Base-by-base conservation (phyloP, 2,329 filamentous ascomycete species). In the Domatiomyces globalis region DNA sequence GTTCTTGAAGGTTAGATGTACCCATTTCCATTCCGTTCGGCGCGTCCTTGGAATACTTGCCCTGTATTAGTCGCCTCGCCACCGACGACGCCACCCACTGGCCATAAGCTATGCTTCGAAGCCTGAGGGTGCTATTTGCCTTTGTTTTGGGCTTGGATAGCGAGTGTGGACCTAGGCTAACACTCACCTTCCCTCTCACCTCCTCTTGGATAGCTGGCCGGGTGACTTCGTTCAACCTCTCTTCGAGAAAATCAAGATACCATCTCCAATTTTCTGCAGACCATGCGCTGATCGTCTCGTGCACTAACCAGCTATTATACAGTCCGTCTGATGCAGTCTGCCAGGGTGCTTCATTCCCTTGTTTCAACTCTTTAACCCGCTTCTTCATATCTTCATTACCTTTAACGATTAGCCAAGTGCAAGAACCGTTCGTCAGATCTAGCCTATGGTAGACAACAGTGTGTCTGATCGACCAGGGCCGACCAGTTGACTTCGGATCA, bases 371-470 rank as follows among this genome's bases (percentile, higher is more conserved):
- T 51, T 65, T 58, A 43, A 65, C 58, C 27, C 63, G 47, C 1
- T 61, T 51, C 43, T 66, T 59, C 8, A 69, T 52, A 7, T 60
- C 58, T 3, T 52, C 45, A 2, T 60, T 55, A 0, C 67, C 69
- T 45, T 70, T 68, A 0, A 66, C 65, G 0, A 71, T 58, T 4
- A 73, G 63, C 71, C 71, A 74, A 2, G 72, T 48, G 0, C 66
- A 59, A 1, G 61, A 68, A 0, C 68, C 60, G 4, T 52, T 53
- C 0, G 58, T 57, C 0, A 70, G 53, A 46, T 72, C 69, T 47
- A 71, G 71, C 36, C 67, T 63, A 48, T 72, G 69, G 49, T 71
- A 63, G 2, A 72, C 51, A 0, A 63, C 67, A 1, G 63, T 66
- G 18, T 33, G 53, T 33, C 48, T 27, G 15, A 50, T 53, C 10